Conservation (phyloP, 1,139 yeast species). For the Scheffersomyces stambukii region DNA sequence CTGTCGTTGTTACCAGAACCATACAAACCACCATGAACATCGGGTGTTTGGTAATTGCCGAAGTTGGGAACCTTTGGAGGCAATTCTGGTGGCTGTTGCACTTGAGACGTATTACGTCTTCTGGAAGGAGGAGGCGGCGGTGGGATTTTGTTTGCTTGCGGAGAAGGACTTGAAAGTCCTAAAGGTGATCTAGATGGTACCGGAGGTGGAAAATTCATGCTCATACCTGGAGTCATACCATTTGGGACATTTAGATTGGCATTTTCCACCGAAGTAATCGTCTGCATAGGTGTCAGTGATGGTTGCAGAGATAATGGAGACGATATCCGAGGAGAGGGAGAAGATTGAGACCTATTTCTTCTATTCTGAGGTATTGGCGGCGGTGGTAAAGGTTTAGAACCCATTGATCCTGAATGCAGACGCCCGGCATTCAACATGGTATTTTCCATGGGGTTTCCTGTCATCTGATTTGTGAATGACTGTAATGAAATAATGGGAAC, state of each 20-base stretch:
- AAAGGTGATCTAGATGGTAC: slow-evolving; percentile 15
- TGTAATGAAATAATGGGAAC: slow-evolving; percentile 33
- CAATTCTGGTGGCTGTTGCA: slow-evolving; percentile 22
- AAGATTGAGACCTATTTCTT: slow-evolving; percentile 13
- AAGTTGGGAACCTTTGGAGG: slow-evolving; percentile 30
- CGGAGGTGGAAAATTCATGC: too few species aligned
- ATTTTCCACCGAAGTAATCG: too few species aligned
- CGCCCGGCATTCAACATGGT: slow-evolving; percentile 27
- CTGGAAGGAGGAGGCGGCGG: slow-evolving; percentile 44
- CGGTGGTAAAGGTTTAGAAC: slow-evolving; percentile 37
- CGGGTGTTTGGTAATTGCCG: too few species aligned
- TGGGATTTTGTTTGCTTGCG: too few species aligned
- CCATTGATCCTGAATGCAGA: slow-evolving; percentile 17
- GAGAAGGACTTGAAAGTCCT: too few species aligned
- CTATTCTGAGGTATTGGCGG: slow-evolving; percentile 41
- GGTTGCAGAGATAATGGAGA: too few species aligned
- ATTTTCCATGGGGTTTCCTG: slow-evolving; percentile 38
- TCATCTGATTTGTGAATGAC: slow-evolving; percentile 44
- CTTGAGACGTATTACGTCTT: slow-evolving; percentile 17
- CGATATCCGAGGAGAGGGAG: neutral
- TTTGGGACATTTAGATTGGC: too few species aligned
- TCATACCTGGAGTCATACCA: too few species aligned
- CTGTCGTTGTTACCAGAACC: slow-evolving; percentile 24
- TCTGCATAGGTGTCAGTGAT: slow-evolving; percentile 6
- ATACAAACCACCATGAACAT: too few species aligned